Conservation (phyloP, 352 stramenopile species). For the Globisporangium cystogenes region DNA sequence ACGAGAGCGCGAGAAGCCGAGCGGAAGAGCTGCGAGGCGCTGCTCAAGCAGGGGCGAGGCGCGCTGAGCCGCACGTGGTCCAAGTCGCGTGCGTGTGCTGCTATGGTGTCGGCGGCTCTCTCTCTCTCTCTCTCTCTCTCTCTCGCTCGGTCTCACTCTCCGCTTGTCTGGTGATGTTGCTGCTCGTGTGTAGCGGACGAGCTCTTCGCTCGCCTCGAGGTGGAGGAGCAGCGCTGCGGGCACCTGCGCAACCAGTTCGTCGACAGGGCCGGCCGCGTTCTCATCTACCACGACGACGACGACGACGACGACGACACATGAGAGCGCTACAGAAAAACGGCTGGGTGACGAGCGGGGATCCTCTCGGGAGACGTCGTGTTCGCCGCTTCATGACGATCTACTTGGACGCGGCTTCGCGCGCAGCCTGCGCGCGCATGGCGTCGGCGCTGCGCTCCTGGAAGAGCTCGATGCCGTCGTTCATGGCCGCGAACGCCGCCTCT, state of each 20-base stretch:
- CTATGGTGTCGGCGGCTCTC: not conserved
- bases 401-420: slow-evolving; percentile 47
- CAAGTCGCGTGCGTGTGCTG: slow-evolving; percentile 31
- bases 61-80: slow-evolving; percentile 44
- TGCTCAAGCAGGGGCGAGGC: slow-evolving; percentile 39
- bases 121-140: too few species aligned
- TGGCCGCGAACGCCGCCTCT: slow-evolving; percentile 66
- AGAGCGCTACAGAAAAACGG: not conserved
- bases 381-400: slow-evolving; percentile 19
- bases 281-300: slow-evolving; percentile 23
- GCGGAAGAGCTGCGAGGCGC: slow-evolving; percentile 10
- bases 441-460: slow-evolving; percentile 77
- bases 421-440: slow-evolving; percentile 71
- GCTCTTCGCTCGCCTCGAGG: slow-evolving; percentile 32
- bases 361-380: not conserved
- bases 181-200: slow-evolving; percentile 24
- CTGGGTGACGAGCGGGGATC: too few species aligned
- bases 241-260: slow-evolving; percentile 61
- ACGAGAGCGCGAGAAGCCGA: slow-evolving; percentile 25
- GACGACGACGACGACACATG: slow-evolving; percentile 10
- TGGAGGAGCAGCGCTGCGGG: slow-evolving; percentile 42
- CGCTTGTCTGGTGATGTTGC: not conserved
- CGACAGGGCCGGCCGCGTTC: slow-evolving; percentile 40
- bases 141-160: not conserved
- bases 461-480: slow-evolving; percentile 68